Evolutionary conservation across 805 yeast species (phyloP).

Genomic region (Kregervanrija delftensis): DNA sequence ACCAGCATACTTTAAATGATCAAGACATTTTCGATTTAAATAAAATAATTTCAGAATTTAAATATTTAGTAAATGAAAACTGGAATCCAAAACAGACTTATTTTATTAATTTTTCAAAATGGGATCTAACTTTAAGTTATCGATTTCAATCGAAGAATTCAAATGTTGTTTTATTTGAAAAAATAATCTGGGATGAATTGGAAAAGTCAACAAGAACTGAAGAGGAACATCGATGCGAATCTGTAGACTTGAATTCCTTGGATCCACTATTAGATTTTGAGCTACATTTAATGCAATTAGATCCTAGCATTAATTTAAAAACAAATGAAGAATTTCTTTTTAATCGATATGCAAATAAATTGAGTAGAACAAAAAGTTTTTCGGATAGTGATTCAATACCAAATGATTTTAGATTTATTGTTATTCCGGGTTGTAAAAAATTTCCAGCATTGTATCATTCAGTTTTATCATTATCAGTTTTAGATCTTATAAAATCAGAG

Average conservation of each 20-base stretch:
- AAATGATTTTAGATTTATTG: slow-evolving; percentile 23
- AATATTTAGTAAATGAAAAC: too few species aligned
- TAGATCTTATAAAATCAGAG: slow-evolving; percentile 19
- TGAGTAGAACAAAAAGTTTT: slow-evolving; percentile 21
- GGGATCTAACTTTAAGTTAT: slow-evolving; percentile 11
- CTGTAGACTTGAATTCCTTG: slow-evolving; percentile 1
- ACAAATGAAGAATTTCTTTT: slow-evolving; percentile 15
- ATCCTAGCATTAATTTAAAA: background rate
- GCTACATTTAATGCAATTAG: background rate
- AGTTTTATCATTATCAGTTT: slow-evolving; percentile 21
- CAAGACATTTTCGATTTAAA: slow-evolving; percentile 1
- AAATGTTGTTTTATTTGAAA: background rate
- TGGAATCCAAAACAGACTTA: background rate
- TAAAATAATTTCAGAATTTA: background rate
- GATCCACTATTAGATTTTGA: slow-evolving; percentile 1
- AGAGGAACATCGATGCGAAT: background rate
- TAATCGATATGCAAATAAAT: slow-evolving; percentile 16
- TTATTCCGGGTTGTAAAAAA: slow-evolving; percentile 21
- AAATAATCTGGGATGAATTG: background rate
- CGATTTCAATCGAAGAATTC: background rate
- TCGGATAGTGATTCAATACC: slow-evolving; percentile 11
- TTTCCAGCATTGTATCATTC: slow-evolving; percentile 21
- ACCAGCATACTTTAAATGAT: slow-evolving; percentile 9
- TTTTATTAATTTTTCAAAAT: slow-evolving; percentile 11
- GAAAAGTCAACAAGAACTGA: slow-evolving; percentile 1